A percentile compares a stretch with the other conserved stretches of the same genome.
Evolutionary conservation across 2,329 filamentous ascomycete species (phyloP).

Genomic region (Neonectria neomacrospora): DNA sequence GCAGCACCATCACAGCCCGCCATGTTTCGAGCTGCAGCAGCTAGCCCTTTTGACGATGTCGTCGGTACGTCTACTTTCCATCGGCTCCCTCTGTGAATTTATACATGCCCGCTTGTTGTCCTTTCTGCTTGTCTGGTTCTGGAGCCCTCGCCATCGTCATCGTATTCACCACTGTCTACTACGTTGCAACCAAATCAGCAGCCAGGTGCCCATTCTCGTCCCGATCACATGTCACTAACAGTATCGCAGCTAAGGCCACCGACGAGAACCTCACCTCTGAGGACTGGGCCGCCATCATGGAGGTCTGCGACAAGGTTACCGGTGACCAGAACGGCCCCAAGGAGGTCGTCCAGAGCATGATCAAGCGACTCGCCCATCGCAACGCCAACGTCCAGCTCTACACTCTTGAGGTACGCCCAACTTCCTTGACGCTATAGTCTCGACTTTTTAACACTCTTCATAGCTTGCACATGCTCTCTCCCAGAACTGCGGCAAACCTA

Average conservation of each 20-base stretch:
- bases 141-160: neutral
- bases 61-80: conserved; percentile 59
- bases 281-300: conserved; percentile 73
- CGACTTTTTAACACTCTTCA: conserved; percentile 17
- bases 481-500: conserved; percentile 87
- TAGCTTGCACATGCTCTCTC: conserved; percentile 90
- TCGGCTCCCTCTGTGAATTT: neutral
- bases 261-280: conserved; percentile 96
- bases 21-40: conserved; percentile 70
- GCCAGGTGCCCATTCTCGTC: neutral
- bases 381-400: conserved; percentile 98
- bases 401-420: conserved; percentile 80
- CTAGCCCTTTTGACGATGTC: conserved; percentile 68
- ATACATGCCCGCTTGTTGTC: neutral
- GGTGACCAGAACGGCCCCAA: conserved; percentile 72
- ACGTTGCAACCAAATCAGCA: neutral
- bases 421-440: conserved; percentile 30
- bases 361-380: conserved; percentile 89
- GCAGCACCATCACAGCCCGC: conserved; percentile 45
- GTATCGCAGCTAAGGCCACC: conserved; percentile 74
- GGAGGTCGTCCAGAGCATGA: conserved; percentile 88
- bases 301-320: conserved; percentile 70
- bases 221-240: conserved; percentile 29
- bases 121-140: neutral
- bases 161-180: neutral